phyloP scores from a whole-genome alignment of 2,329 filamentous ascomycete genomes.

The Colletotrichum incanum region DNA sequence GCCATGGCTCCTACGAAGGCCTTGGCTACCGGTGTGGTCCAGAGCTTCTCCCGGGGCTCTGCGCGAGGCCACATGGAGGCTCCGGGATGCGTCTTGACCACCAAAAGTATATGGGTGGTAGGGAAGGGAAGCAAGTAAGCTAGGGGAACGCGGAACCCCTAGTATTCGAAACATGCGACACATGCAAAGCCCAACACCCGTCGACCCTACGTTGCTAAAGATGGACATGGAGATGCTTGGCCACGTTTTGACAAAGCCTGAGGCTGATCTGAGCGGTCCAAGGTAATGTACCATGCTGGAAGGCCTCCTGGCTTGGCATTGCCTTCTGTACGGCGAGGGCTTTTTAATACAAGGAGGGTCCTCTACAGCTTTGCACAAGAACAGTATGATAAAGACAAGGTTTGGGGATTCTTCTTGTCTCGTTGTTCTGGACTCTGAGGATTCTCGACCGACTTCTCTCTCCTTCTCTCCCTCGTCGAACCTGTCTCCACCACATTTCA shows the following conservation, averaged over 20 bases:
- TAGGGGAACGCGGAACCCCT: conserved; percentile 35
- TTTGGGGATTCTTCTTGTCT: not conserved
- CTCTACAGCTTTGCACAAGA: not conserved
- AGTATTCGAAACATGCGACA: conserved; percentile 39
- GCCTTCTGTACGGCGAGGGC: conserved; percentile 4
- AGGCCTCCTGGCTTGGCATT: conserved; percentile 37
- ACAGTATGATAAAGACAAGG: conserved; percentile 6
- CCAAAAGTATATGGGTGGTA: not conserved
- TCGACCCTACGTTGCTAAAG: conserved; percentile 32
- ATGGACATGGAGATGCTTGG: conserved; percentile 41
- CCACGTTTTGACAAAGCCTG: conserved; percentile 39
- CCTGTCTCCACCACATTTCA: not conserved
- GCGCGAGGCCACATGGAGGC: not conserved
- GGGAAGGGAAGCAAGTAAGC: conserved; percentile 9
- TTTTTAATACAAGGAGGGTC: conserved; percentile 12
- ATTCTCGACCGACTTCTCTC: not conserved
- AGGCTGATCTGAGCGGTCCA: conserved; percentile 41
- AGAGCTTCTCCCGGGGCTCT: conserved; percentile 25
- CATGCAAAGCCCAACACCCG: conserved; percentile 24
- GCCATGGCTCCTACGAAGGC: conserved; percentile 3
- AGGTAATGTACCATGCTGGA: conserved; percentile 25
- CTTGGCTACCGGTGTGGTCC: conserved; percentile 12
- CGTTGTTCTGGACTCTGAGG: not conserved
- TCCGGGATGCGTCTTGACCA: not conserved
- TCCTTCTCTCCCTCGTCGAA: conserved; percentile 2